Conservation (phyloP, 495 filamentous ascomycete genomes). For the Rusavskia elegans region DNA sequence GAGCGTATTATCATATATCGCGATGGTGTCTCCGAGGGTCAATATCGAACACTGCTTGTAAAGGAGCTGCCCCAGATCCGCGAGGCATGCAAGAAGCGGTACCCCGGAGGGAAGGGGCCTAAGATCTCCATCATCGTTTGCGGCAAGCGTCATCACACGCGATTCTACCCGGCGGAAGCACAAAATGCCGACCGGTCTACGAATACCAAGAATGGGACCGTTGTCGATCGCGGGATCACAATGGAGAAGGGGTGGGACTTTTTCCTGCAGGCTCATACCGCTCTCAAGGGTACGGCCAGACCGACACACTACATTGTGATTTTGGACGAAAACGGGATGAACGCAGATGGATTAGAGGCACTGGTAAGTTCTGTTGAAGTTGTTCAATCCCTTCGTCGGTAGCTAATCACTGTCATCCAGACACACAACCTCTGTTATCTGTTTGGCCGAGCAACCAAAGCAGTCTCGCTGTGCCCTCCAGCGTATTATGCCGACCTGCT, state of each 20-base stretch:
- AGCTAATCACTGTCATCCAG: slow-evolving; percentile 1
- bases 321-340: slow-evolving; percentile 46
- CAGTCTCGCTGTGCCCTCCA: slow-evolving; percentile 57
- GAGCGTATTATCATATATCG: slow-evolving; percentile 73
- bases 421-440: slow-evolving; percentile 62
- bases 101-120: slow-evolving; percentile 32
- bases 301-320: slow-evolving; percentile 61
- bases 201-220: slow-evolving; percentile 60
- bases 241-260: slow-evolving; percentile 67
- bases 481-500: slow-evolving; percentile 65
- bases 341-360: slow-evolving; percentile 22
- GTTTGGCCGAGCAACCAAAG: slow-evolving; percentile 61
- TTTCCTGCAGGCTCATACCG: slow-evolving; percentile 71
- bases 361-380: slow-evolving; percentile 14
- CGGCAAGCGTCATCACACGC: slow-evolving; percentile 81
- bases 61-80: slow-evolving; percentile 42
- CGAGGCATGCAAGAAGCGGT: slow-evolving; percentile 41
- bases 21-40: slow-evolving; percentile 81
- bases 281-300: slow-evolving; percentile 71
- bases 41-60: slow-evolving; percentile 46
- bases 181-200: slow-evolving; percentile 33
- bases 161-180: slow-evolving; percentile 51
- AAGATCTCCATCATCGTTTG: slow-evolving; percentile 31
- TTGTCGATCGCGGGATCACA: slow-evolving; percentile 79
- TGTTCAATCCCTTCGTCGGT: neutral